Evolutionary conservation across 139 green algal genomes (phyloP).

Genomic region (Tetratostichococcus sp.): DNA sequence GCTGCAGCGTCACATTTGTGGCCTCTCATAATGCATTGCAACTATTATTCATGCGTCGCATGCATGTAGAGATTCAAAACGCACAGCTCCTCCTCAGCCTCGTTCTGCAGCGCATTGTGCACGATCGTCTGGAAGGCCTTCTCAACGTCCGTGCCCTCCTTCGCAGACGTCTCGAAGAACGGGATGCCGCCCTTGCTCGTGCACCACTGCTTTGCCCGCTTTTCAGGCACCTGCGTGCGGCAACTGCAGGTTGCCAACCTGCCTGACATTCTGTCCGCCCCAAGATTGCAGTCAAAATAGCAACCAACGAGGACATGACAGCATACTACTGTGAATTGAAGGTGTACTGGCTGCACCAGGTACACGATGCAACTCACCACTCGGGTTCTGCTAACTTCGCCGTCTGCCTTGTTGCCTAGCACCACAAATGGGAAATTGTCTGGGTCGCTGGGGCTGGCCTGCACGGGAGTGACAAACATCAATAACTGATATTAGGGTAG

Average conservation of each 20-base stretch:
- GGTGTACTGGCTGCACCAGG: no score
- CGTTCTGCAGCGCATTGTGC: constrained; percentile 86
- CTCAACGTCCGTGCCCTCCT: constrained; percentile 93
- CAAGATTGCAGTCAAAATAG: no score
- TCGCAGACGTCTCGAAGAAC: constrained; percentile 92
- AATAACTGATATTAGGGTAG: neutral
- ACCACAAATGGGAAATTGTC: constrained; percentile 98
- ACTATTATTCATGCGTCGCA: no score
- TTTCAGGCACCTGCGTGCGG: constrained; percentile 76
- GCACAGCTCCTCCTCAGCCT: constrained; percentile 90
- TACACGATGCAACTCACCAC: constrained; percentile 45
- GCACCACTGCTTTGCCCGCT: constrained; percentile 94
- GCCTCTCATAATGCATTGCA: no score
- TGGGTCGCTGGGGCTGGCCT: constrained; percentile 79
- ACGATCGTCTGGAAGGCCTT: constrained; percentile 86
- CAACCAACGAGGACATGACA: no score
- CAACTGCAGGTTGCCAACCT: no score
- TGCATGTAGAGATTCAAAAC: no score
- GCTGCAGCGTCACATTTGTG: no score
- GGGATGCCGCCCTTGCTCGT: constrained; percentile 86
- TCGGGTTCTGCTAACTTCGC: constrained; percentile 72
- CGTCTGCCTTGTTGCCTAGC: constrained; percentile 97
- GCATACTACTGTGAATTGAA: no score
- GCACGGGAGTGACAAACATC: neutral
- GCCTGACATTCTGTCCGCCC: no score